Evolutionary conservation across 371 early-diverging fungal genomes (phyloP).

Genomic region (Actinomucor elegans): DNA sequence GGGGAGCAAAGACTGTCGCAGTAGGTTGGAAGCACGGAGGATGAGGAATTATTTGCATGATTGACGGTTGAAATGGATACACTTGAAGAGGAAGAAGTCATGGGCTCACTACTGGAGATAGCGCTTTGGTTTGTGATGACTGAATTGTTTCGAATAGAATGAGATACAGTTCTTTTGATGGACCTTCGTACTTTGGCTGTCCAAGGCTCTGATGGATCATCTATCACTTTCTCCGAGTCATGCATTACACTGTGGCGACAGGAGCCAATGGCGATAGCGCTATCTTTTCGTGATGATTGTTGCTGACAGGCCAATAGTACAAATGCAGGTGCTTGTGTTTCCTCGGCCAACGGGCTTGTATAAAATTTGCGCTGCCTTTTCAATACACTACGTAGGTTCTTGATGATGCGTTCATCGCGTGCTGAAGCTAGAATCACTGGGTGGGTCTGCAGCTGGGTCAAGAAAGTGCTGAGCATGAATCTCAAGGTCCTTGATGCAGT

Average conservation of each 20-base stretch:
- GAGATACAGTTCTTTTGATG: slow-evolving; percentile 24
- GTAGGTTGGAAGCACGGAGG: too few relatives aligned
- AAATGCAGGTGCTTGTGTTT: not conserved
- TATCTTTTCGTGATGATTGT: slow-evolving; percentile 26
- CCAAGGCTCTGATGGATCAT: slow-evolving; percentile 30
- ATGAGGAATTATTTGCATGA: too few relatives aligned
- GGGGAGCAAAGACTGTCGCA: too few relatives aligned
- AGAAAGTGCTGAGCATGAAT: slow-evolving; percentile 47
- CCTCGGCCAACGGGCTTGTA: not conserved
- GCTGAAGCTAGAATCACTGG: slow-evolving; percentile 39
- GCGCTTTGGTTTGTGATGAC: too few relatives aligned
- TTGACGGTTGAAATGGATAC: too few relatives aligned
- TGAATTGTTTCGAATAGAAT: not conserved
- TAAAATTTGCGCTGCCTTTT: slow-evolving; percentile 43
- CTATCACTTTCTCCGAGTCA: slow-evolving; percentile 7
- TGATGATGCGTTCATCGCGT: slow-evolving; percentile 46
- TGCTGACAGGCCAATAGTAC: too few relatives aligned
- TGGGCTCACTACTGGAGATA: too few relatives aligned
- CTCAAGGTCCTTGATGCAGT: slow-evolving; percentile 40
- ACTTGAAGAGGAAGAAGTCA: not conserved
- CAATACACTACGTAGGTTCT: slow-evolving; percentile 34
- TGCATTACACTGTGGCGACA: not conserved
- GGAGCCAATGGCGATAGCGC: slow-evolving; percentile 27
- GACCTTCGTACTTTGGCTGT: slow-evolving; percentile 32
- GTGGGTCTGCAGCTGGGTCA: slow-evolving; percentile 43